Conservation (phyloP, 768 basidiomycete genomes). For the Collybia nuda region DNA sequence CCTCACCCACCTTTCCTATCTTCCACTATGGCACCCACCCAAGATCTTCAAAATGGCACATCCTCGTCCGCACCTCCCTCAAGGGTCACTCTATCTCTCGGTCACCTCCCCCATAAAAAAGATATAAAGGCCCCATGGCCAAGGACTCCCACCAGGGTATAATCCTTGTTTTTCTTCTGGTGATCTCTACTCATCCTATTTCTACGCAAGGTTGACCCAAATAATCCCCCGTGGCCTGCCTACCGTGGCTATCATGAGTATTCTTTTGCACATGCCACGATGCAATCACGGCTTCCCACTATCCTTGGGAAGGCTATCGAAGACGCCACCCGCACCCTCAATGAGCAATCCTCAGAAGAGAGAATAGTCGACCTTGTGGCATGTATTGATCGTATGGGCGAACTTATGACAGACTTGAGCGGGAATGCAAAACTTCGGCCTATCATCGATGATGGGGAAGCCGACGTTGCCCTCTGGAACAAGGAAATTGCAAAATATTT, state of each 20-base stretch:
- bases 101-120: conserved; percentile 72
- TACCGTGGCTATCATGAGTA: conserved; percentile 82
- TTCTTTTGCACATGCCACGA: conserved; percentile 88
- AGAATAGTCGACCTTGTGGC: conserved; percentile 78
- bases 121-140: conserved; percentile 74
- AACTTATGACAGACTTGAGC: conserved; percentile 84
- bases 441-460: conserved; percentile 88
- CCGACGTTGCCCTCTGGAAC: conserved; percentile 94
- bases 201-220: conserved; percentile 52
- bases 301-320: conserved; percentile 96
- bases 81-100: conserved; percentile 69
- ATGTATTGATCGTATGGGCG: conserved; percentile 89
- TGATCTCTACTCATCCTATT: not conserved
- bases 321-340: conserved; percentile 85
- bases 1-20: not conserved
- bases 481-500: conserved; percentile 96
- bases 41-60: conserved; percentile 4
- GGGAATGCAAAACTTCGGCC: conserved; percentile 82
- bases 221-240: conserved; percentile 83
- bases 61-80: conserved; percentile 41
- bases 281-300: conserved; percentile 94
- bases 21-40: conserved; percentile 14
- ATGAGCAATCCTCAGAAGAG: conserved; percentile 83
- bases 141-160: conserved; percentile 64
- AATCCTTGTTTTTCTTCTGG: not conserved